phyloP scores from a whole-genome alignment of 306 rosid species.

The Dryas alaskensis region DNA sequence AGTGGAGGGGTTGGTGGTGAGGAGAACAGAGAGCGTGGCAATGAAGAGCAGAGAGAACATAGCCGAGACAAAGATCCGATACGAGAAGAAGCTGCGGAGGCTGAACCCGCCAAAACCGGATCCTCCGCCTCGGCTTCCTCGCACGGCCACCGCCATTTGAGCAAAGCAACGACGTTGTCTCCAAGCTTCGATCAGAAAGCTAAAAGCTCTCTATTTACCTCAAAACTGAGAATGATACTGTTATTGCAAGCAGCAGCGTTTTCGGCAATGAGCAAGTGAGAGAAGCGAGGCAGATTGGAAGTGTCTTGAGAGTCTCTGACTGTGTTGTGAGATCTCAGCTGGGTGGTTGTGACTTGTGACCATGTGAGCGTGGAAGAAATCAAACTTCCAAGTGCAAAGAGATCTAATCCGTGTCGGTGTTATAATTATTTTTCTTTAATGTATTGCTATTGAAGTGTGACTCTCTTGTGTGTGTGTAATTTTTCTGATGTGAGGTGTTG shows the following conservation, averaged over 20 bases:
- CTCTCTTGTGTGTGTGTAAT: background rate
- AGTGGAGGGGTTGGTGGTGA: constrained; percentile 66
- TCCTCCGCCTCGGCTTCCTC: constrained; percentile 75
- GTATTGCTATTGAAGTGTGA: background rate
- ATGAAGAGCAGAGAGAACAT: constrained; percentile 82
- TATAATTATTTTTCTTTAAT: background rate
- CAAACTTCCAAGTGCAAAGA: background rate
- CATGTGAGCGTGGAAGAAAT: constrained; percentile 11
- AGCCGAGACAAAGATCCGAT: constrained; percentile 95
- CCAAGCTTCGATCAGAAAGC: constrained; percentile 9
- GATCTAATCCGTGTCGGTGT: constrained; percentile 16
- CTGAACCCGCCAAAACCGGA: constrained; percentile 49
- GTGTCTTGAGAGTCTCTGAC: background rate
- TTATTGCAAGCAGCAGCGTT: background rate
- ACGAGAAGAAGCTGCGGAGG: constrained; percentile 81
- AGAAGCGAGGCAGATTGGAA: background rate
- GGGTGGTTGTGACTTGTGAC: background rate
- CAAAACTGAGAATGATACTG: background rate
- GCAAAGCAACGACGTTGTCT: constrained; percentile 14
- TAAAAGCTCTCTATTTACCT: background rate
- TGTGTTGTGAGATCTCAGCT: constrained; percentile 14
- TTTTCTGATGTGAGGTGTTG: too few species aligned
- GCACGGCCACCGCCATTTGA: constrained; percentile 84
- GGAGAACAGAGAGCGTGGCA: constrained; percentile 77
- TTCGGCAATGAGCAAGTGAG: background rate